Evolutionary conservation across 257 asterid species (phyloP).

Genomic region (Oldenlandia corymbosa): DNA sequence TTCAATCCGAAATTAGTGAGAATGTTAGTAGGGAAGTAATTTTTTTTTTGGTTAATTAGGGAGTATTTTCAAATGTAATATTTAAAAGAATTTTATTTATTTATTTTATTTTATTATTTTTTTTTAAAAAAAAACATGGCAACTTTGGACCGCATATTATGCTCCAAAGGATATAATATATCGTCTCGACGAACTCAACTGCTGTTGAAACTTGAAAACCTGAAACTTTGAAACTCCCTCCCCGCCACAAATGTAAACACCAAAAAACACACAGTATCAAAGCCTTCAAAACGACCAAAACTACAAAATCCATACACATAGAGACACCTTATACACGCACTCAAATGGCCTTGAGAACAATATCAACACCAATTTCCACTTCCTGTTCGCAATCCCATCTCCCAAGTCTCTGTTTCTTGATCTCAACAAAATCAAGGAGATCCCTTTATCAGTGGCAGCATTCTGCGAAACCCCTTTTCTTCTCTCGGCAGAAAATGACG

Average conservation of each 20-base stretch:
- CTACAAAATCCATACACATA: too few relatives aligned
- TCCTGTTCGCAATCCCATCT: slow-evolving; percentile 34
- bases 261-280: not conserved
- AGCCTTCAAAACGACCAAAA: not conserved
- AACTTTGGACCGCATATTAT: not conserved
- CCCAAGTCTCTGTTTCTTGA: slow-evolving; percentile 28
- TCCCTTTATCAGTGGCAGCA: slow-evolving; percentile 27
- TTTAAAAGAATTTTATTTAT: too few relatives aligned
- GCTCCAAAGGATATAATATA: not conserved
- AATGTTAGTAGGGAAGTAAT: too few relatives aligned
- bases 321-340: not conserved
- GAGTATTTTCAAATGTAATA: too few relatives aligned
- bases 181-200: not conserved
- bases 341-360: slow-evolving; percentile 55
- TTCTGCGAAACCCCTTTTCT: slow-evolving; percentile 5
- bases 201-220: too few relatives aligned
- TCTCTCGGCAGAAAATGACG: slow-evolving; percentile 19
- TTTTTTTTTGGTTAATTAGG: too few relatives aligned
- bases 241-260: slow-evolving; percentile 23
- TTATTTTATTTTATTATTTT: too few relatives aligned
- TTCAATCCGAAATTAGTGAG: too few relatives aligned
- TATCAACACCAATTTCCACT: slow-evolving; percentile 32
- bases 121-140: too few relatives aligned
- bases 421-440: slow-evolving; percentile 31
- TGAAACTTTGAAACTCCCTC: slow-evolving; percentile 12